phyloP scores from a whole-genome alignment of 108 stramenopile genomes.

The Nitzschia inconspicua region DNA sequence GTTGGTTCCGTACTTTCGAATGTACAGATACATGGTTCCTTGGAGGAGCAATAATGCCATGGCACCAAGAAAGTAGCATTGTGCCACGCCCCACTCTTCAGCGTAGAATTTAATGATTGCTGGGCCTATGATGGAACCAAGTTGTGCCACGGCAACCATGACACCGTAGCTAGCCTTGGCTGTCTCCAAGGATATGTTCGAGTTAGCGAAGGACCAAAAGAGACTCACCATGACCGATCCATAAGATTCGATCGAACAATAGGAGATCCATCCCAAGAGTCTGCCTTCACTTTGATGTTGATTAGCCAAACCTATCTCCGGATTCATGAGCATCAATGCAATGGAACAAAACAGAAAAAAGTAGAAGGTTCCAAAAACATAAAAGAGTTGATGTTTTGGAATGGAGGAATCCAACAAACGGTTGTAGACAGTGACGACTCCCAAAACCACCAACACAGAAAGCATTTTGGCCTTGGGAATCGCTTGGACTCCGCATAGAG shows the following conservation, averaged over 20 bases:
- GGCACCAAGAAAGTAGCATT: conserved; percentile 77
- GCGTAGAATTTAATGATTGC: conserved; percentile 81
- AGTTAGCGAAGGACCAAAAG: conserved; percentile 96
- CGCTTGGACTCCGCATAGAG: conserved; percentile 87
- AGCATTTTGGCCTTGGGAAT: conserved; percentile 96
- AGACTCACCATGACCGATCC: conserved; percentile 93
- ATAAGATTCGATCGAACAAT: conserved; percentile 94
- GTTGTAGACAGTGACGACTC: conserved; percentile 92
- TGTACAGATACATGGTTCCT: conserved; percentile 89
- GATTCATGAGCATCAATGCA: conserved; percentile 73
- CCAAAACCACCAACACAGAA: conserved; percentile 87
- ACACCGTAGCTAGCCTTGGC: conserved; percentile 95
- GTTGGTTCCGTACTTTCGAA: conserved; percentile 70
- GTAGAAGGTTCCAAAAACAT: conserved; percentile 94
- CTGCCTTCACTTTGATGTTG: conserved; percentile 65
- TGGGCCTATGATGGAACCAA: conserved; percentile 93
- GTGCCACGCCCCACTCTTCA: conserved; percentile 68
- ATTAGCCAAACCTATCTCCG: conserved; percentile 86
- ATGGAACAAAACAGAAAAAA: conserved; percentile 75
- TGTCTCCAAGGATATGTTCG: conserved; percentile 85
- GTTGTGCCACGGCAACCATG: conserved; percentile 93
- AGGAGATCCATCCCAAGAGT: conserved; percentile 93
- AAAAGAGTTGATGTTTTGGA: conserved; percentile 94
- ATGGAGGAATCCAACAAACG: conserved; percentile 79
- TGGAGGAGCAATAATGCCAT: conserved; percentile 82